phyloP scores from a whole-genome alignment of 495 filamentous ascomycete genomes.

The Lasiosphaeris hirsuta region DNA sequence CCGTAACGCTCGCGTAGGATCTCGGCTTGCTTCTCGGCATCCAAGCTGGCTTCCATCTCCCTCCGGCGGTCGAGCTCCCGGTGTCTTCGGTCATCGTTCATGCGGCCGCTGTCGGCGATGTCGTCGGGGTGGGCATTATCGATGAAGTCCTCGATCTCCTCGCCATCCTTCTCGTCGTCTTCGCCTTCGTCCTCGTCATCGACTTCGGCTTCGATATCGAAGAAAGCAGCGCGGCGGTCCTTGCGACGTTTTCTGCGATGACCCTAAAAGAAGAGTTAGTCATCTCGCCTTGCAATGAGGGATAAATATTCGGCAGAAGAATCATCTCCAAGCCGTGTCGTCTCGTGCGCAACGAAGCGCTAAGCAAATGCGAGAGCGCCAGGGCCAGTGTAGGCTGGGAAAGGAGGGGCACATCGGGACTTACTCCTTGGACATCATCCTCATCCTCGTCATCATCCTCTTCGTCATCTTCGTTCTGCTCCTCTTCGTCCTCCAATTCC shows the following conservation, averaged over 20 bases:
- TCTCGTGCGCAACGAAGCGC: neutral
- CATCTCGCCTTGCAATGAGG: neutral
- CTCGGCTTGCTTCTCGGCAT: constrained; percentile 90
- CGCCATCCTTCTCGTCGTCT: constrained; percentile 82
- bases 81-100: constrained; percentile 87
- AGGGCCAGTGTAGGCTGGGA: neutral
- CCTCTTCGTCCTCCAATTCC: constrained; percentile 50
- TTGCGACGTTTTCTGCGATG: constrained; percentile 75
- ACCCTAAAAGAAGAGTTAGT: constrained; percentile 46
- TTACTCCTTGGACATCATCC: constrained; percentile 39
- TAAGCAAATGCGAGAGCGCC: neutral
- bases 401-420: constrained; percentile 9
- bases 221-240: constrained; percentile 71
- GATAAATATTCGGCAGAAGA: neutral
- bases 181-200: constrained; percentile 92
- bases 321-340: neutral
- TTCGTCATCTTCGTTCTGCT: constrained; percentile 56
- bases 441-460: constrained; percentile 51
- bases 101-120: constrained; percentile 72
- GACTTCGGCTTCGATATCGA: constrained; percentile 96
- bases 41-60: constrained; percentile 76
- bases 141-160: constrained; percentile 78
- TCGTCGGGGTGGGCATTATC: constrained; percentile 89
- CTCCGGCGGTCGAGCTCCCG: constrained; percentile 90
- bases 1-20: constrained; percentile 79